Base-by-base conservation (phyloP, 495 filamentous ascomycete species). In the Daldinia vernicosa region DNA sequence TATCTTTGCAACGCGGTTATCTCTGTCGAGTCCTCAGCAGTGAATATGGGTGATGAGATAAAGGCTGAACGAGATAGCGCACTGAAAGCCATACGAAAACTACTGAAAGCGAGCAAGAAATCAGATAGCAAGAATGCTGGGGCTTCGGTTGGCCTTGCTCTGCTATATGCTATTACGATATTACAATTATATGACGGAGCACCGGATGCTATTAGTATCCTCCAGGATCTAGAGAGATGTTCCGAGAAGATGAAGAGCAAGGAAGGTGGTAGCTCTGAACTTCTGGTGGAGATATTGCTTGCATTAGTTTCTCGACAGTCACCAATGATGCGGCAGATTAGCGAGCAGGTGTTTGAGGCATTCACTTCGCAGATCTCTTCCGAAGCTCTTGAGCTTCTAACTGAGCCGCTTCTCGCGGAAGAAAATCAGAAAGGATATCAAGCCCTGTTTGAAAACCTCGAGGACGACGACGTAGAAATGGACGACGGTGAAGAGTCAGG, bases 111-210 rank as follows among this genome's bases (percentile, higher is more conserved):
- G 71, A 79, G 84, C 56, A 76, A 83, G n/a, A 76, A 81, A 62
- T 71, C 80, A 17, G 67, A 79, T 6, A 72, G 50, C 24, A 76
- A 80, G 56, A 75, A 79, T 32, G 80, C 81, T 66, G 78, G 80
- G 60, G 33, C 80, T 76, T 56, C 74, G 78, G 80, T 88, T 40
- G 91, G 92, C 0, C 90, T 97, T 67, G 89, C 89, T 47, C 84
- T 98, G 7, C 83, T 98, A 7, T 94, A 95, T 77, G 91, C 92
- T n/a, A 84, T 97, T 62, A 90, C 91, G 1, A 87, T 98, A 53
- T 79, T 98, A 32, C 92, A 97, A 74, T 84, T 97, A n/a, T 95
- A 95, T 80, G 91, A 93, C 72, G 92, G 91, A 19, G 93, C 96
- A 63, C 85, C 91, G 0, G 95, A 98, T 70, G 92, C 94, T 6